Evolutionary conservation across 495 filamentous ascomycete species (phyloP).

Genomic region (Glutinoglossum americanum): DNA sequence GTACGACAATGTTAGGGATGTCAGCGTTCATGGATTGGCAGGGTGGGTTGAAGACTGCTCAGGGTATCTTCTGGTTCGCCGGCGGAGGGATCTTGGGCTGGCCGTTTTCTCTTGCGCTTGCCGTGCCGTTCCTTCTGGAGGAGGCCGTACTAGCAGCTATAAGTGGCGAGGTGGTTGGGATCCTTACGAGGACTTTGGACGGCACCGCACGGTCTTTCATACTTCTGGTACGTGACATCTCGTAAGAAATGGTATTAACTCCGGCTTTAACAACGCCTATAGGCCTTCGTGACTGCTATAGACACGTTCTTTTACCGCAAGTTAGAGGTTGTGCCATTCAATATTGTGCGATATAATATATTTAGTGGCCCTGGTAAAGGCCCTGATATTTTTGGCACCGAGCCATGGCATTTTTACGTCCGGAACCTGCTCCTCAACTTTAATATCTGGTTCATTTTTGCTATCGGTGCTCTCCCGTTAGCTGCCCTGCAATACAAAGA

Average conservation of each 20-base stretch:
- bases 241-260: no score
- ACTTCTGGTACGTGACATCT: conserved; percentile 38
- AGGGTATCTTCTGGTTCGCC: conserved; percentile 82
- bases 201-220: conserved; percentile 43
- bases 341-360: conserved; percentile 91
- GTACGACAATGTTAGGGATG: conserved; percentile 67
- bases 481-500: conserved; percentile 27
- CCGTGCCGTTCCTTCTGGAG: conserved; percentile 62
- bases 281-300: conserved; percentile 37
- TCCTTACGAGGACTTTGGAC: conserved; percentile 35
- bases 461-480: conserved; percentile 47
- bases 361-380: conserved; percentile 57
- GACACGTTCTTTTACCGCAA: conserved; percentile 71
- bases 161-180: conserved; percentile 32
- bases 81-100: conserved; percentile 79
- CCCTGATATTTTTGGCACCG: conserved; percentile 85
- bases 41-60: conserved; percentile 48
- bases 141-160: conserved; percentile 42
- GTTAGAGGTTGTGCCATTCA: conserved; percentile 58
- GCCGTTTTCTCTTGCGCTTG: conserved; percentile 77
- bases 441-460: conserved; percentile 78
- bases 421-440: conserved; percentile 86
- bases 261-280: background rate
- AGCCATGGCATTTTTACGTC: conserved; percentile 94
- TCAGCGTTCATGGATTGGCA: conserved; percentile 76